Conservation (phyloP, 2,329 filamentous ascomycete species). For the Zymoseptoria passerinii region DNA sequence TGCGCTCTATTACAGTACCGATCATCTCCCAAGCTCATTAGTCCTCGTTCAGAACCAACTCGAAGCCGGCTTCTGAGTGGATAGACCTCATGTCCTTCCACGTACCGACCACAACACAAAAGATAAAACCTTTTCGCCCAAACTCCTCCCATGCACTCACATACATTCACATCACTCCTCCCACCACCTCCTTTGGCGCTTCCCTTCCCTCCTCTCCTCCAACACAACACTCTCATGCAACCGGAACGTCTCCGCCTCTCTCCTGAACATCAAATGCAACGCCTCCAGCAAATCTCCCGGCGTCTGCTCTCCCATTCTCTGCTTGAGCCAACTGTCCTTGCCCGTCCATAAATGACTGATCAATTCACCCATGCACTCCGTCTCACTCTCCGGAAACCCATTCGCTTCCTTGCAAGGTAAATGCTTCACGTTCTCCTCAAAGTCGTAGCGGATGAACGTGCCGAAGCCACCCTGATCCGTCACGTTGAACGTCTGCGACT, state of each 20-base stretch:
- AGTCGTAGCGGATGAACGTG: conserved; percentile 6
- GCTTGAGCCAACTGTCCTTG: conserved; percentile 4
- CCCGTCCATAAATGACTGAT: conserved; percentile 5
- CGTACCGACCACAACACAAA: no score
- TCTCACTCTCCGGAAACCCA: conserved; percentile 2
- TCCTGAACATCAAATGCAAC: conserved; percentile 1
- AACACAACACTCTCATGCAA: neutral
- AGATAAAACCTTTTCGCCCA: no score
- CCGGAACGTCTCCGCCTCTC: conserved; percentile 2
- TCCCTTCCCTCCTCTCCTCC: neutral
- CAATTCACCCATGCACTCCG: conserved; percentile 5
- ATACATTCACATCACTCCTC: neutral
- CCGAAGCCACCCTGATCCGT: conserved; percentile 8
- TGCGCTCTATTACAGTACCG: no score
- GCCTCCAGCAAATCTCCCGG: conserved; percentile 3
- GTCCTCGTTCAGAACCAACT: no score
- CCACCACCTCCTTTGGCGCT: neutral
- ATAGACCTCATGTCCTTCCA: no score
- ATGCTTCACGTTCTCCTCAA: neutral
- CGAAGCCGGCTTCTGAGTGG: no score
- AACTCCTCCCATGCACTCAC: no score
- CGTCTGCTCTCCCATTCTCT: neutral
- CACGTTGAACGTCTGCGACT: neutral
- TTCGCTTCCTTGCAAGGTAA: conserved; percentile 4
- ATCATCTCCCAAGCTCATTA: no score